phyloP scores from a whole-genome alignment of 805 yeast species.

The Candida insectalens region DNA sequence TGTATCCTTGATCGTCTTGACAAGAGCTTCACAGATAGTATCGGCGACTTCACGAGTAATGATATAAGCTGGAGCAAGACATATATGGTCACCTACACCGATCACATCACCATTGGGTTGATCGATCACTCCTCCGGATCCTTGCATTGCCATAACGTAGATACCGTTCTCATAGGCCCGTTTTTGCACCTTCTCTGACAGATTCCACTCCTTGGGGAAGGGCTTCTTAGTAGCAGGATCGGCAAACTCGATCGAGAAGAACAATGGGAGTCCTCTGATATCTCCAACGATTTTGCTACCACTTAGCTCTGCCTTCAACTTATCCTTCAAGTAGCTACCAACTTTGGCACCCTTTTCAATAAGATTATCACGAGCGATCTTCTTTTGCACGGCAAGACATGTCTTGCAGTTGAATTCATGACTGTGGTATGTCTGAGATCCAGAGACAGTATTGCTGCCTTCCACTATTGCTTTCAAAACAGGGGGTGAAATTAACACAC shows the following conservation, averaged over 20 bases:
- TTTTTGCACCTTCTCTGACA: conserved; percentile 23
- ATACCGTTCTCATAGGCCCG: conserved; percentile 31
- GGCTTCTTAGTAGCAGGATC: conserved; percentile 37
- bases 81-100: conserved; percentile 20
- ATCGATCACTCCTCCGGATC: conserved; percentile 28
- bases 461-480: conserved; percentile 27
- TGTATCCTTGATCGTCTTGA: conserved; percentile 10
- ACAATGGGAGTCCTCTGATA: conserved; percentile 46
- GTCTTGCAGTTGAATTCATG: conserved; percentile 37
- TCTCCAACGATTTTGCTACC: conserved; percentile 33
- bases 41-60: conserved; percentile 31
- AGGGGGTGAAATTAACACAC: conserved; percentile 34
- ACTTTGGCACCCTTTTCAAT: conserved; percentile 30
- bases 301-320: conserved; percentile 21
- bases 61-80: conserved; percentile 36
- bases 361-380: conserved; percentile 22
- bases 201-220: conserved; percentile 24
- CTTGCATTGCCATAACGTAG: conserved; percentile 30
- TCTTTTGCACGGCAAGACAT: conserved; percentile 37
- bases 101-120: conserved; percentile 24
- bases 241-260: conserved; percentile 44
- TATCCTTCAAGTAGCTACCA: conserved; percentile 34
- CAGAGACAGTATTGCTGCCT: conserved; percentile 32
- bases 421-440: conserved; percentile 46
- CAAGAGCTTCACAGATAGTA: conserved; percentile 24